These are phyloP conservation scores for Gamsiella multidivaricata DNA, from an alignment of 192 early-diverging fungal species.

Conservation along the genomic window DNA sequence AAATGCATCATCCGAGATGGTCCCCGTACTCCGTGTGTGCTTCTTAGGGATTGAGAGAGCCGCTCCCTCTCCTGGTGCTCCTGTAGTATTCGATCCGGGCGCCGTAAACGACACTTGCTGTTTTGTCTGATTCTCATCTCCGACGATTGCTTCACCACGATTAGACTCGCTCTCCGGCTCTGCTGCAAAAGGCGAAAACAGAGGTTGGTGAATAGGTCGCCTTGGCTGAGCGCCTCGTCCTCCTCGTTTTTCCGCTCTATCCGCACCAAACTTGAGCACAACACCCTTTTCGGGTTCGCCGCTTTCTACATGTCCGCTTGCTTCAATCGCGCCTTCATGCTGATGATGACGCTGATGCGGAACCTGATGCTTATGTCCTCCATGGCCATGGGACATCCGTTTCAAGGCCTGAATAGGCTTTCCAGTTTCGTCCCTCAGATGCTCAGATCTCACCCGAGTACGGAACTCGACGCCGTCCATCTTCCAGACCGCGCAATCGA, in stretches of 20 bases:
- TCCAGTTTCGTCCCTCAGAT: constrained; percentile 38
- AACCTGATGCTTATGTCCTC: too few species aligned
- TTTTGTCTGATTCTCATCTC: too few species aligned
- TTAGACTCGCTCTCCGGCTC: background rate
- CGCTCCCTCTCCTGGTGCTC: too few species aligned
- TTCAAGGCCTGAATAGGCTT: constrained; percentile 22
- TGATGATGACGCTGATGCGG: constrained; percentile 12
- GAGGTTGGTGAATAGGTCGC: constrained; percentile 23
- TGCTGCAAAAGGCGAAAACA: constrained; percentile 29
- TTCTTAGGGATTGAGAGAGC: too few species aligned
- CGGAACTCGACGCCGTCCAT: constrained; percentile 53
- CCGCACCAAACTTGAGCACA: background rate
- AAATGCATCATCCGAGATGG: constrained; percentile 49
- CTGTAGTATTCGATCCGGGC: background rate
- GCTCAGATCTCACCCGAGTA: constrained; percentile 47
- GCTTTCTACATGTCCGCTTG: background rate
- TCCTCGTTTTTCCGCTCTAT: background rate
- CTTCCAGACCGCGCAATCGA: constrained; percentile 52
- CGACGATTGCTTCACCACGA: too few species aligned
- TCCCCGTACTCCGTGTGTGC: constrained; percentile 38
- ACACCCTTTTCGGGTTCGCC: background rate
- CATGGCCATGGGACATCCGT: too few species aligned
- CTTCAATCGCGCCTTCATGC: constrained; percentile 4
- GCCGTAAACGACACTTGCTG: background rate
- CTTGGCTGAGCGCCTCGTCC: constrained; percentile 10